A percentile compares a stretch with the other conserved stretches of the same genome.
Conservation (phyloP, 306 rosid genomes). For the Glycyrrhiza uralensis region DNA sequence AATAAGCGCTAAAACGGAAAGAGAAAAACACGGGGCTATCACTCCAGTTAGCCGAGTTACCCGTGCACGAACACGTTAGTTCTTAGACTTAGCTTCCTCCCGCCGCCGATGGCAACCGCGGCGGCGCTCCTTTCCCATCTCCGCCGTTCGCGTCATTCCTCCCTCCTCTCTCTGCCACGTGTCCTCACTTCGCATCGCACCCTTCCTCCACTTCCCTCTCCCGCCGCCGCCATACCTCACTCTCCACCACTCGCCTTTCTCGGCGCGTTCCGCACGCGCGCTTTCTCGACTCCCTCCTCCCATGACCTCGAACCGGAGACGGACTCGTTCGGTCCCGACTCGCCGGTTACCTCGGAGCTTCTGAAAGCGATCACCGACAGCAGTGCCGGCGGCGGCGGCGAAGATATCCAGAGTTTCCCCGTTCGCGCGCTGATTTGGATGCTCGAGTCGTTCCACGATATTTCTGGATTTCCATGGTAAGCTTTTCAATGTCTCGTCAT, state of each 20-base stretch:
- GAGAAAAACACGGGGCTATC: not conserved
- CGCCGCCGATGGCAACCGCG: constrained; percentile 52
- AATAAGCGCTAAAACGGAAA: no score
- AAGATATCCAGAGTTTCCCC: constrained; percentile 43
- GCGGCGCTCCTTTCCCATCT: constrained; percentile 38
- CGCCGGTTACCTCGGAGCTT: constrained; percentile 36
- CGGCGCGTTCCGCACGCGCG: constrained; percentile 43
- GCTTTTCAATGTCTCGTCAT: not conserved
- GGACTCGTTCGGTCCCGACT: constrained; percentile 20
- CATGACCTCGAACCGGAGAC: constrained; percentile 32
- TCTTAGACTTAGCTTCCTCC: not conserved
- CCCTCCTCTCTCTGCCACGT: constrained; percentile 28
- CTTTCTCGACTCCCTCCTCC: constrained; percentile 44
- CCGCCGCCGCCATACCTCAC: constrained; percentile 8
- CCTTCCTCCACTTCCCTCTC: constrained; percentile 2
- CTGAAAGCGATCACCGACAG: constrained; percentile 16
- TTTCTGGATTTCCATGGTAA: constrained; percentile 88
- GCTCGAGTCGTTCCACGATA: constrained; percentile 67
- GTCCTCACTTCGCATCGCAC: constrained; percentile 23
- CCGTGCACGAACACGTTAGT: not conserved
- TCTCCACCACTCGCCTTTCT: constrained; percentile 16
- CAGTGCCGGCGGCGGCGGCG: not conserved
- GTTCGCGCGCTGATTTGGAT: constrained; percentile 47
- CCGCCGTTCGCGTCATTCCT: constrained; percentile 44
- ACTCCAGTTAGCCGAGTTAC: no score